A percentile compares a stretch with the other conserved stretches of the same genome.
phyloP scores from a whole-genome alignment of 2,329 filamentous ascomycete genomes.

The Balansia obtecta region DNA sequence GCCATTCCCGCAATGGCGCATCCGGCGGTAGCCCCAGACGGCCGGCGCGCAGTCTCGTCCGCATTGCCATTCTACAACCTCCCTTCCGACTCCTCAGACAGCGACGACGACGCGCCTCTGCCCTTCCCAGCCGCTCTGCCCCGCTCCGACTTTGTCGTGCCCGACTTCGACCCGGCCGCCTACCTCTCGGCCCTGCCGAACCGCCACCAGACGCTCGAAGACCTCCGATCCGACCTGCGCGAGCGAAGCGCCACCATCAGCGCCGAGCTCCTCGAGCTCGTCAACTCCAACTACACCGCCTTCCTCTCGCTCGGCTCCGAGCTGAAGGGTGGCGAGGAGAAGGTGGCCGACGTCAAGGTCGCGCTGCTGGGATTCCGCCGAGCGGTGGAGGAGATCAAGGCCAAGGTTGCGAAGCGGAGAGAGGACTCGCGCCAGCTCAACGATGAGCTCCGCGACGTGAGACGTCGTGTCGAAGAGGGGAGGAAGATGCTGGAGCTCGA shows the following conservation, averaged over 20 bases:
- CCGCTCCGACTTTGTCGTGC: slow-evolving; percentile 67
- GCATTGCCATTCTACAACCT: slow-evolving; percentile 6
- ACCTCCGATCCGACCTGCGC: slow-evolving; percentile 76
- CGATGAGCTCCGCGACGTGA: slow-evolving; percentile 53
- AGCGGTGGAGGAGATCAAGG: slow-evolving; percentile 64
- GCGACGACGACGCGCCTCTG: slow-evolving; percentile 55
- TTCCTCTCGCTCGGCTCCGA: slow-evolving; percentile 76
- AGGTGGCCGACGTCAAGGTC: slow-evolving; percentile 79
- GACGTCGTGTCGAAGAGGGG: slow-evolving; percentile 47
- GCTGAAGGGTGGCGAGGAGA: slow-evolving; percentile 78
- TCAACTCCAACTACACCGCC: slow-evolving; percentile 89
- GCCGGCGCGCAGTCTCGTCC: slow-evolving; percentile 9
- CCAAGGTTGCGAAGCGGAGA: slow-evolving; percentile 49
- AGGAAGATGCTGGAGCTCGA: slow-evolving; percentile 55
- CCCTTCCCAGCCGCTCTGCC: slow-evolving; percentile 82
- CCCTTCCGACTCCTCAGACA: slow-evolving; percentile 12
- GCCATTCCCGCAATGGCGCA: slow-evolving; percentile 4
- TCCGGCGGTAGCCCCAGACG: neutral
- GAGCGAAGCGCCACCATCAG: slow-evolving; percentile 68
- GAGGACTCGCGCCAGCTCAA: slow-evolving; percentile 50
- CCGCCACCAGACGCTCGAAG: slow-evolving; percentile 91
- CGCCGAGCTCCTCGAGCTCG: slow-evolving; percentile 81
- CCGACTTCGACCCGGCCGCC: slow-evolving; percentile 62
- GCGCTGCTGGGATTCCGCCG: slow-evolving; percentile 75
- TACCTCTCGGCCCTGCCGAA: slow-evolving; percentile 75